Evolutionary conservation across 148 eudicot species (phyloP).

Genomic region (Vaccinium vitisidaea): DNA sequence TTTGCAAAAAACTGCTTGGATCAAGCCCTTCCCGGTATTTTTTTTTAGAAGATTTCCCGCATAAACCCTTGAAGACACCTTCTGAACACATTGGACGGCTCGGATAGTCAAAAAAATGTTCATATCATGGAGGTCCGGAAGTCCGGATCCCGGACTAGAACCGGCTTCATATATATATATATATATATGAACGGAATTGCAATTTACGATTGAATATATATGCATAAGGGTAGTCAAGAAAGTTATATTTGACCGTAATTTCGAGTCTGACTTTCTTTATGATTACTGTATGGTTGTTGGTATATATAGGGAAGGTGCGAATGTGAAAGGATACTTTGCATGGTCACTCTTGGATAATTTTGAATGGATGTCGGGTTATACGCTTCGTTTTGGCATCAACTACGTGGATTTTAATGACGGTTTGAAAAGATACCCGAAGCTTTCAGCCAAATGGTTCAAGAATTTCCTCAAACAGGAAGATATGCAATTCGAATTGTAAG

Average conservation of each 20-base stretch:
- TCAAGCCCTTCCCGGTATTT: too few relatives aligned
- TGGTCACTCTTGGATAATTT: conserved; percentile 26
- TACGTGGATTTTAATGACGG: conserved; percentile 18
- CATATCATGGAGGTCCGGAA: too few relatives aligned
- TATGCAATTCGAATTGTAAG: neutral
- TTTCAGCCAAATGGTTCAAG: conserved; percentile 9
- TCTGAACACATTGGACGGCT: too few relatives aligned
- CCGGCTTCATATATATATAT: too few relatives aligned
- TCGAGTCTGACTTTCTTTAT: too few relatives aligned
- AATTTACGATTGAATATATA: too few relatives aligned
- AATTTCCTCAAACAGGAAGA: neutral
- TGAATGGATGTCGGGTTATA: conserved; percentile 22
- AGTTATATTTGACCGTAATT: neutral
- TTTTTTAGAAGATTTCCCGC: too few relatives aligned
- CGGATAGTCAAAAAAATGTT: too few relatives aligned
- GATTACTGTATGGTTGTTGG: neutral
- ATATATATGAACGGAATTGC: neutral
- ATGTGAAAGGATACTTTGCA: conserved; percentile 23
- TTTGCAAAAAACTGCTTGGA: too few relatives aligned
- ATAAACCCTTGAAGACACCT: too few relatives aligned
- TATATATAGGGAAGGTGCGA: conserved; percentile 8
- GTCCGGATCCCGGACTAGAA: too few relatives aligned
- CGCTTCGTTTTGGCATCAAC: conserved; percentile 18
- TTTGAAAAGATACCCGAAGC: conserved; percentile 14
- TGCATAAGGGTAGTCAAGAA: neutral